Evolutionary conservation across 176 grass and related monocot species (phyloP).

Genomic region (Tillandsia leiboldiana): DNA sequence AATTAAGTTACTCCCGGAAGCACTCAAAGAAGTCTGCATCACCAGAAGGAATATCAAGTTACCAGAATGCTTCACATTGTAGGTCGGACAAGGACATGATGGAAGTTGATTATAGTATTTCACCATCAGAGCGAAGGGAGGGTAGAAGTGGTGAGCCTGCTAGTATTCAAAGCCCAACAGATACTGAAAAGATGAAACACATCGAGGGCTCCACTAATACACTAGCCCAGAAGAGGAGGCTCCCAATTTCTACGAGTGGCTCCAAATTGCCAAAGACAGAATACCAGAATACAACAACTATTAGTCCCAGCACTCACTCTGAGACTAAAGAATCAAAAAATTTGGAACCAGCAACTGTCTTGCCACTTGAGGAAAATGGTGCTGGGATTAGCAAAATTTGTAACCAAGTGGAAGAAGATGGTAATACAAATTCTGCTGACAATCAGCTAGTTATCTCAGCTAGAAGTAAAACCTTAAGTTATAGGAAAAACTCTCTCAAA

Average conservation of each 20-base stretch:
- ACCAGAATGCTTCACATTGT: constrained; percentile 5
- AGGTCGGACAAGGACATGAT: constrained; percentile 11
- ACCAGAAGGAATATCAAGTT: constrained; percentile 25
- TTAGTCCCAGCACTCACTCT: constrained; percentile 13
- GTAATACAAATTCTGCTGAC: constrained; percentile 3
- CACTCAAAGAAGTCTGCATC: constrained; percentile 31
- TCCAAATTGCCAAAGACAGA: constrained; percentile 13
- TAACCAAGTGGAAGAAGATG: constrained; percentile 5
- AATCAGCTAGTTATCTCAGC: constrained; percentile 19
- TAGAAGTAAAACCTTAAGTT: constrained; percentile 27
- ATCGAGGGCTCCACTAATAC: constrained; percentile 14
- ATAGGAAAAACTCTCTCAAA: constrained; percentile 39
- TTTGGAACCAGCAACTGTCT: constrained; percentile 20
- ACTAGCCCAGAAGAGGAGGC: constrained; percentile 35
- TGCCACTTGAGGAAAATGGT: constrained; percentile 15
- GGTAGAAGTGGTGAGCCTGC: constrained; percentile 13
- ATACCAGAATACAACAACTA: constrained; percentile 12
- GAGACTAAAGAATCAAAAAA: constrained; percentile 23
- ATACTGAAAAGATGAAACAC: constrained; percentile 12
- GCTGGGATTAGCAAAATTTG: neutral
- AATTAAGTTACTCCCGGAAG: constrained; percentile 40
- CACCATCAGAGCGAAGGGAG: neutral
- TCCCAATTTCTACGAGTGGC: constrained; percentile 21
- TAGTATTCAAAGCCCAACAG: constrained; percentile 4
- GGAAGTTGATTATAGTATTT: constrained; percentile 19